Base-by-base conservation (phyloP, 768 basidiomycete genomes). In the Mycena polygramma region DNA sequence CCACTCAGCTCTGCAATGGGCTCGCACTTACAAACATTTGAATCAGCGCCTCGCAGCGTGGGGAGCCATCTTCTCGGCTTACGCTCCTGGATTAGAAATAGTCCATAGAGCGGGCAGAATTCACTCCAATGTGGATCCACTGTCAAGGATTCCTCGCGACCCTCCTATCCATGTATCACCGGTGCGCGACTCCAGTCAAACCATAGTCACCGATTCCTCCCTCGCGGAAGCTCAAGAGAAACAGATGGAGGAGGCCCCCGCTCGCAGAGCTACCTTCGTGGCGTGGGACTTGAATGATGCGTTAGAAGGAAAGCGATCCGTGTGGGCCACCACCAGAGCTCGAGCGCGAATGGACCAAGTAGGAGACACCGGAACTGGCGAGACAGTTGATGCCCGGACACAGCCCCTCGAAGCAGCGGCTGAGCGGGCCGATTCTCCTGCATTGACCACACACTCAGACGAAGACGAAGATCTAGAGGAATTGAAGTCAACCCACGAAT, bases 41-140 rank as follows among this genome's bases (percentile, higher is more conserved):
- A 71, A 68, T 9, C 22, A 41, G 7, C 35, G 77, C 4, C 59
- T 80, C n/a, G 53, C 64, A 2, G 62, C 75, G 0, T 80, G 73
- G 77, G 75, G 77, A 66, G 51, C 73, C 8, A 65, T 78, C 22
- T 79, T 77, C 53, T 59, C 71, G 3, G 70, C 49, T 1, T 71
- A 37, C 9, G 24, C 35, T 7, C 55, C 70, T 0, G 51, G 51
- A 0, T 19, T 66, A 30, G 30, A 60, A 15, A 67, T 66, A 4
- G 63, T 62, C 19, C 57, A 66, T 41, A 46, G 65, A 11, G 45
- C 57, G 0, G 57, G 70, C 20, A 26, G 57, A 1, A 37, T 66
- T n/a, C 63, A 49, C 51, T 61, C 39, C 10, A 64, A 66, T 36
- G 69, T 66, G 17, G 62, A 66, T 41, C 63, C 55, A n/a, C n/a